Evolutionary conservation across 2,329 filamentous ascomycete genomes (phyloP).

Genomic region (Fusarium equiseti): DNA sequence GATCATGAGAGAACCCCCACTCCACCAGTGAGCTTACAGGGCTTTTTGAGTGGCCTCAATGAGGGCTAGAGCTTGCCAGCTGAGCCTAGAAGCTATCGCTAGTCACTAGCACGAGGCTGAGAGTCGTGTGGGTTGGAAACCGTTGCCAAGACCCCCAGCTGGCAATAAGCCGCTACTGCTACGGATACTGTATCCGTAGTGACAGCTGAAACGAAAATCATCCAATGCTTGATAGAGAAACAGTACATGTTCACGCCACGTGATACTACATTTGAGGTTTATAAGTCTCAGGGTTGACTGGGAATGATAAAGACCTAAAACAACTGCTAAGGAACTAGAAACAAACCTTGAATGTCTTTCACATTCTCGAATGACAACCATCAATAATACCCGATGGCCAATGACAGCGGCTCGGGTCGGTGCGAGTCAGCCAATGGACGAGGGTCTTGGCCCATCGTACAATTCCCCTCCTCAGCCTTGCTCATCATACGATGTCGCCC

Average conservation of each 20-base stretch:
- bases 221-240: background rate
- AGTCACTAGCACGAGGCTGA: slow-evolving; percentile 42
- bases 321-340: slow-evolving; percentile 19
- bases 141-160: slow-evolving; percentile 39
- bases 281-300: background rate
- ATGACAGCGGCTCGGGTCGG: slow-evolving; percentile 27
- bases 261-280: slow-evolving; percentile 2
- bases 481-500: slow-evolving; percentile 55
- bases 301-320: slow-evolving; percentile 12
- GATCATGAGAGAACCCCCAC: slow-evolving; percentile 15
- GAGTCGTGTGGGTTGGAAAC: slow-evolving; percentile 13
- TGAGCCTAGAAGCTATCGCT: slow-evolving; percentile 35
- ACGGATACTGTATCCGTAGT: background rate
- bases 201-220: slow-evolving; percentile 25
- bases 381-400: slow-evolving; percentile 14
- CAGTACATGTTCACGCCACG: slow-evolving; percentile 12
- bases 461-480: slow-evolving; percentile 54
- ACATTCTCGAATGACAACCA: slow-evolving; percentile 29
- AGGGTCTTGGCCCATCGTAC: slow-evolving; percentile 47
- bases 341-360: slow-evolving; percentile 14
- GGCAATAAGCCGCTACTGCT: slow-evolving; percentile 15
- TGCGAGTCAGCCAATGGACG: slow-evolving; percentile 41
- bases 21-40: slow-evolving; percentile 26
- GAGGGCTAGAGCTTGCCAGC: slow-evolving; percentile 34
- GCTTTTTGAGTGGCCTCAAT: slow-evolving; percentile 32